Evolutionary conservation across 2,329 filamentous ascomycete species (phyloP), one percentile per base, ranked within the genome.

Genomic region (Akanthomyces uredinophilus): DNA sequence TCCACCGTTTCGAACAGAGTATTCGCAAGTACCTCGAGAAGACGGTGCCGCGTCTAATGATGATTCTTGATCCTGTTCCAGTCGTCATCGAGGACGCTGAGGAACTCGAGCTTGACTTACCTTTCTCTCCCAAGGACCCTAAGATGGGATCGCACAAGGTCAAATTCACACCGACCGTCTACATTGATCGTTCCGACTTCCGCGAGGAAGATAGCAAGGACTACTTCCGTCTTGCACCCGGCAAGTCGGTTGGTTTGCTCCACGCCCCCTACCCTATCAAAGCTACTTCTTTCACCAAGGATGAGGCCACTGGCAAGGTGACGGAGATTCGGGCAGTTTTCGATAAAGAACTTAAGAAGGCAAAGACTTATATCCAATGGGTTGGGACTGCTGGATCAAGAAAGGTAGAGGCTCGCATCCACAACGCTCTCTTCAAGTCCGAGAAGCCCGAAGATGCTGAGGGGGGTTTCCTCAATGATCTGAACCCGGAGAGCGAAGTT

Each of bases 291-390:
- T 90, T 88, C 75, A 78, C 80, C 41, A 90, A 86, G 66, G 87
- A 90, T 66, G 75, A 80, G 47, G 72, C 76, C 2, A 83, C 81
- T 3, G 87, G 87, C 62, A 80, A 81, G 60, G 81, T 91, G 57
- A 86, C 79, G 3, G 81, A 85, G 65, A 83, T 92, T 62, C 80
- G 80, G 35, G 87, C 64, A 16, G 66, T 70, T 13, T 87, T 87
- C 60, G 88, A 91, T 65, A 89, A 89, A 63, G 88, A 91, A 64
- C 84, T 82, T 20, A 87, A 88, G 70, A 84, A 86, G 68, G 86
- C 89, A 47, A 94, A 96, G 78, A 87, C 92, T 1, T 91, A 86
- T 71, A 96, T 97, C 72, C 92, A 96, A 72, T 97, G 94, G 94
- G 90, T 96, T 6, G 86, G 70, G 22, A 71, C 87, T 5, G 85